Evolutionary conservation across 2,329 filamentous ascomycete genomes (phyloP), one percentile per base, ranked within the genome.

Genomic region (Cryphonectria naterciae): DNA sequence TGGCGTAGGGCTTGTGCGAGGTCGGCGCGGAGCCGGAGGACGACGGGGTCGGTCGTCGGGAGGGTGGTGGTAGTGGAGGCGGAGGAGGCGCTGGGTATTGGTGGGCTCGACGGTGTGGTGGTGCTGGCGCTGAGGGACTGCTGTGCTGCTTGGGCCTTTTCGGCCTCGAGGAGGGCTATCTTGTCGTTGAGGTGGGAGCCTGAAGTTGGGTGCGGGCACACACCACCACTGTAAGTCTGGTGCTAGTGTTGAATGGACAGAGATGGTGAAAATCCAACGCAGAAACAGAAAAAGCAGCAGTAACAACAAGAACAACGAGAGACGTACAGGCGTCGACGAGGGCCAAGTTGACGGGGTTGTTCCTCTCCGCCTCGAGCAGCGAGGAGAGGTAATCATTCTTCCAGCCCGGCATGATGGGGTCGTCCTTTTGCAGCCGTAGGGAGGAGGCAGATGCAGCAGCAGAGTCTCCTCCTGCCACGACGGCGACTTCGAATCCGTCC

Each of bases 251-350:
- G 39, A 13, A 25, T 43, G n/a, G 54, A 15, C 10, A 19, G 15
- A 28, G 54, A 19, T 19, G 13, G 54, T 19, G 54, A 8, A 25
- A 28, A 49, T 49, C 6, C 46, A n/a, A 49, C 22, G 46, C 46
- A 49, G 46, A 43, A 43, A 43, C 13, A 43, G 13, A 15, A 43
- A 15, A 11, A 41, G 39, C 39, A 41, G 39, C 41, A 43, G 15
- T 13, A 17, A 43, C 41, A 49, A 11, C 46, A 60, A 32, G 6
- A n/a, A 15, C 58, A 35, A 39, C 11, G 37, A 39, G 52, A 56
- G 22, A 79, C 88, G 75, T 79, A 97, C 95, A 97, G 73, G 93
- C 91, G 79, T 94, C 87, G 77, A 97, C 92, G 73, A 97, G 87
- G 67, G 90, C 87, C 77, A 84, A 83, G 74, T 89, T 88, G 72